These are phyloP conservation scores for Artemisia argyi DNA, from an alignment of 129 eudicot genomes.

Conservation along the genomic window DNA sequence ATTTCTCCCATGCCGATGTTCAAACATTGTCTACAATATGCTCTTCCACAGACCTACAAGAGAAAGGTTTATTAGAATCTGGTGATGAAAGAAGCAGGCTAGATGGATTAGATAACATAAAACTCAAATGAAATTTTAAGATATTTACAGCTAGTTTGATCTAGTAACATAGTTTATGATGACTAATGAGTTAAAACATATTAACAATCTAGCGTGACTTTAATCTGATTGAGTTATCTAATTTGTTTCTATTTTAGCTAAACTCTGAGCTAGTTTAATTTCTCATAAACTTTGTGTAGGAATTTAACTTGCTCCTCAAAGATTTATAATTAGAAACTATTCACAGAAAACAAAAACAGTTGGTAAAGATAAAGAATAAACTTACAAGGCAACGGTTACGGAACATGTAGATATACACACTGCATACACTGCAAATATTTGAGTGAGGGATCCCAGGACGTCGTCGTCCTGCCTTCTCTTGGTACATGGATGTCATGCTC, in stretches of 20 bases:
- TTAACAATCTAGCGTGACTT: too few relatives aligned
- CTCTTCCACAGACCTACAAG: slow-evolving; percentile 76
- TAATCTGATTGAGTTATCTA: too few relatives aligned
- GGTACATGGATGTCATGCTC: slow-evolving; percentile 56
- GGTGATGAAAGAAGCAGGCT: background rate
- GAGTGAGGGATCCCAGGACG: slow-evolving; percentile 90
- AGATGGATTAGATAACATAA: background rate
- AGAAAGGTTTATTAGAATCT: background rate
- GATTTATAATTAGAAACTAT: background rate
- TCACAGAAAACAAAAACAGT: background rate
- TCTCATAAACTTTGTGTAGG: too few relatives aligned
- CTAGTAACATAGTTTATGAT: too few relatives aligned
- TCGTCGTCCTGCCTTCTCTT: slow-evolving; percentile 45
- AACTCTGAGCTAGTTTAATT: too few relatives aligned
- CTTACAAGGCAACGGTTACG: slow-evolving; percentile 75
- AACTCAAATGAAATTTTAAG: too few relatives aligned
- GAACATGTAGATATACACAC: slow-evolving; percentile 52
- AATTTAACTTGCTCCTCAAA: too few relatives aligned
- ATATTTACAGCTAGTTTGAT: too few relatives aligned
- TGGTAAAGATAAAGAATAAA: background rate
- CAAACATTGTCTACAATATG: slow-evolving; percentile 70
- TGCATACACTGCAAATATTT: slow-evolving; percentile 73
- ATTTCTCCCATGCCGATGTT: slow-evolving; percentile 85
- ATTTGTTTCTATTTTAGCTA: too few relatives aligned
- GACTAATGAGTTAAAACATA: too few relatives aligned